Conservation (phyloP, 768 basidiomycete species). For the Terana coerulea region DNA sequence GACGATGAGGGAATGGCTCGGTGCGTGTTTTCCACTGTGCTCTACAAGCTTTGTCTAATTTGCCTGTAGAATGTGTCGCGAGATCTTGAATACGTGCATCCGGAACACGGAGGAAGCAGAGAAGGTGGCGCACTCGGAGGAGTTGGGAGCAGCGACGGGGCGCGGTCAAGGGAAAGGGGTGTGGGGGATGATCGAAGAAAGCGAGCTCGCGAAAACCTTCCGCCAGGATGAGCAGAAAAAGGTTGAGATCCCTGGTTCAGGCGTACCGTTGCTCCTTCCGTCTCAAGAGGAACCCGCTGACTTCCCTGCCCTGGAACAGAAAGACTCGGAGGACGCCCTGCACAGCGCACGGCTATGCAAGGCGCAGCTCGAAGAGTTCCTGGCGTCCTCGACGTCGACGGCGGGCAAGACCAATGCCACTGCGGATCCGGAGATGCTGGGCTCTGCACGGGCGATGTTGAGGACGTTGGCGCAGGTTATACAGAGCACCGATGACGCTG, state of each 20-base stretch:
- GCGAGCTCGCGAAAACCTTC: slow-evolving; percentile 72
- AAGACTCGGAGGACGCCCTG: slow-evolving; percentile 42
- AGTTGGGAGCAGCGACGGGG: slow-evolving; percentile 34
- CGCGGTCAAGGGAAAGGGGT: slow-evolving; percentile 63
- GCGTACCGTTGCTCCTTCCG: slow-evolving; percentile 12
- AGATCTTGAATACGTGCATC: slow-evolving; percentile 87
- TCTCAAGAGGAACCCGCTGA: slow-evolving; percentile 19
- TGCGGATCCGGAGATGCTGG: slow-evolving; percentile 38
- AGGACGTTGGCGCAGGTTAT: slow-evolving; percentile 50
- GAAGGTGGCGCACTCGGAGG: slow-evolving; percentile 21
- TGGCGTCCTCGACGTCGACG: slow-evolving; percentile 21
- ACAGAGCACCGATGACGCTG: slow-evolving; percentile 52
- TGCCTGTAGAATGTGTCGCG: slow-evolving; percentile 63
- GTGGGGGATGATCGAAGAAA: slow-evolving; percentile 85
- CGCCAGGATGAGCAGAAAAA: slow-evolving; percentile 56
- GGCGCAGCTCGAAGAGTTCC: slow-evolving; percentile 25
- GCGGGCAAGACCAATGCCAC: slow-evolving; percentile 13
- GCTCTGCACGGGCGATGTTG: slow-evolving; percentile 49
- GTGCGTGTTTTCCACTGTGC: slow-evolving; percentile 28
- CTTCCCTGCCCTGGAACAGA: slow-evolving; percentile 21
- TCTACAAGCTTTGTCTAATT: not conserved
- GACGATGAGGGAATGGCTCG: slow-evolving; percentile 77
- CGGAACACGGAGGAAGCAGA: slow-evolving; percentile 92
- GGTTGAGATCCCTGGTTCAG: slow-evolving; percentile 31
- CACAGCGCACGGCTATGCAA: slow-evolving; percentile 37